Percentiles rank a stretch among this genome's conserved stretches.
These are phyloP conservation scores for Austroboletus olivaceoglutinosus DNA, from an alignment of 1,284 basidiomycete genomes.

Conservation along the genomic window DNA sequence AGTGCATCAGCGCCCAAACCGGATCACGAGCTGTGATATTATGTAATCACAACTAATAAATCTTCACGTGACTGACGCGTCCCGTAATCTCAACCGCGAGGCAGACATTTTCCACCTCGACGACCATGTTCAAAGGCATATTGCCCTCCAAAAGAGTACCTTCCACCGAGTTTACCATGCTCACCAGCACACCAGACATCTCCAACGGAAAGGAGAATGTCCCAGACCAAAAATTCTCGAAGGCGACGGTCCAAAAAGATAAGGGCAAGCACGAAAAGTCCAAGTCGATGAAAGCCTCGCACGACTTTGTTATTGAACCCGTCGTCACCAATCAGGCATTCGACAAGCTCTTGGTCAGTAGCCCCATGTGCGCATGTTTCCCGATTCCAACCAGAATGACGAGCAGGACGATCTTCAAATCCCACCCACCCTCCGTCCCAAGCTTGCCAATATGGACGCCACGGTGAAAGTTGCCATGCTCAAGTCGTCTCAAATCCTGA, in stretches of 20 bases:
- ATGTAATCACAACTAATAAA: conserved; percentile 30
- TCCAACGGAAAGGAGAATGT: conserved; percentile 66
- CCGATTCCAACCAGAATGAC: background rate
- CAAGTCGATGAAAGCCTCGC: conserved; percentile 36
- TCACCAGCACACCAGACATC: conserved; percentile 52
- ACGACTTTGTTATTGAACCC: conserved; percentile 39
- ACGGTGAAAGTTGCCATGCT: conserved; percentile 89
- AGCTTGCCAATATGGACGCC: conserved; percentile 73
- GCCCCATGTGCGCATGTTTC: background rate
- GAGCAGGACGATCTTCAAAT: conserved; percentile 81
- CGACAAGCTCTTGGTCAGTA: conserved; percentile 65
- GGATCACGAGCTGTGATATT: conserved; percentile 11
- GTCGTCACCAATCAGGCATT: conserved; percentile 60
- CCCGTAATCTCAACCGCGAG: conserved; percentile 31
- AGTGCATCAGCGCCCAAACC: conserved; percentile 19
- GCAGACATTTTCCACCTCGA: conserved; percentile 6
- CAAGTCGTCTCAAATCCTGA: conserved; percentile 74
- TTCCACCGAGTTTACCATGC: conserved; percentile 67
- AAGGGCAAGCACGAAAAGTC: conserved; percentile 41
- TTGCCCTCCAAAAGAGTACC: conserved; percentile 61
- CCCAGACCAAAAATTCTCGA: conserved; percentile 37
- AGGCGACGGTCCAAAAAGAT: conserved; percentile 31
- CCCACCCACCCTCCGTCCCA: conserved; percentile 69
- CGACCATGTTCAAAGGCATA: conserved; percentile 70
- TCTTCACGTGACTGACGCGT: conserved; percentile 34